Conservation (phyloP, 2,329 filamentous ascomycete species). For the Diaporthe ampelina region DNA sequence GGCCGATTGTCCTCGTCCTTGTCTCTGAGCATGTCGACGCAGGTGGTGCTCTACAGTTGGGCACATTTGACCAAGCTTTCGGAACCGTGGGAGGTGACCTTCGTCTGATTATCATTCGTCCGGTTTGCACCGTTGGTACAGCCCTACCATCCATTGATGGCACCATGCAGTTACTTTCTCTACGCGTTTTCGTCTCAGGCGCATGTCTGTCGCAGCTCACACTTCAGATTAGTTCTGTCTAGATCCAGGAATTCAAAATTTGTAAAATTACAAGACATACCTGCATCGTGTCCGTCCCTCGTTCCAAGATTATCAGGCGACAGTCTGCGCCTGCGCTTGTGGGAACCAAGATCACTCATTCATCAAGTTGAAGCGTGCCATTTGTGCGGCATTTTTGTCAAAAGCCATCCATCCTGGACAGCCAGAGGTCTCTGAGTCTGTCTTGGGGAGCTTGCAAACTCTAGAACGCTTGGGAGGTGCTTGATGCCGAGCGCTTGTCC, state of each 20-base stretch:
- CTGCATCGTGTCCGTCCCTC: neutral
- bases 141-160: neutral
- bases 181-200: neutral
- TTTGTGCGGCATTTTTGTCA: conserved; percentile 22
- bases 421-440: neutral
- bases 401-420: neutral
- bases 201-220: neutral
- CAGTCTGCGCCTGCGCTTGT: neutral
- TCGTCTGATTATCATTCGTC: conserved; percentile 26
- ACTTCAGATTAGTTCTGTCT: neutral
- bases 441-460: neutral
- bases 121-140: neutral
- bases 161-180: neutral
- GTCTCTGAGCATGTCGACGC: neutral
- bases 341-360: neutral
- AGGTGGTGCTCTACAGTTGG: neutral
- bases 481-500: neutral
- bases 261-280: neutral
- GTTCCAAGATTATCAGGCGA: neutral
- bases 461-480: conserved; percentile 1
- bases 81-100: neutral
- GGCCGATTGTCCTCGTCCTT: neutral
- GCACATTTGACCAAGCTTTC: neutral
- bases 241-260: neutral
- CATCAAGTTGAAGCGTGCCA: neutral